phyloP scores from a whole-genome alignment of 2,329 filamentous ascomycete species.

The Hypomyces perniciosus region DNA sequence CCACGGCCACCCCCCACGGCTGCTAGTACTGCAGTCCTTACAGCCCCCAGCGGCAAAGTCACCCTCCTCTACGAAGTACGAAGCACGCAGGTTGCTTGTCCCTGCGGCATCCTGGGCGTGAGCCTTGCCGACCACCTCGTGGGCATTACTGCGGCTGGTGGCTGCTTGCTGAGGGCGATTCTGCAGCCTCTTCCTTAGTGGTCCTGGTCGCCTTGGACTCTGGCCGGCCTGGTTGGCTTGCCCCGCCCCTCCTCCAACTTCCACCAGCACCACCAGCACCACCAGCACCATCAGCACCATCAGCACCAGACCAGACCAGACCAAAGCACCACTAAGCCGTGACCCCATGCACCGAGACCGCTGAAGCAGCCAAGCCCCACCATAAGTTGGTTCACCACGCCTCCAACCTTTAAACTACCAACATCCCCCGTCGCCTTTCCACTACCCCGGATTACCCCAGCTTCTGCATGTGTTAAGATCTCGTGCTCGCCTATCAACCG shows the following conservation, averaged over 20 bases:
- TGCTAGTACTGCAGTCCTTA: neutral
- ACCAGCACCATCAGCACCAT: neutral
- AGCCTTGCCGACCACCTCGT: too few relatives aligned
- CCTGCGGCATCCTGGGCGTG: too few relatives aligned
- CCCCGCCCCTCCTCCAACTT: neutral
- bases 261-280: neutral
- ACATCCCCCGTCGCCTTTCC: slow-evolving; percentile 11
- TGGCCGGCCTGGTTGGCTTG: neutral
- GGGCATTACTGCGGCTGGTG: too few relatives aligned
- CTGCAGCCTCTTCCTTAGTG: neutral
- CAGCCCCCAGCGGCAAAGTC: neutral
- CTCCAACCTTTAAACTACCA: slow-evolving; percentile 9
- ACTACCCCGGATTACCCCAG: slow-evolving; percentile 19
- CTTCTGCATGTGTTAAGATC: slow-evolving; percentile 14
- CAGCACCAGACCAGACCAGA: neutral
- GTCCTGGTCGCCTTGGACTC: too few relatives aligned
- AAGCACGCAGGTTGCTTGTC: too few relatives aligned
- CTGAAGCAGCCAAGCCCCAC: slow-evolving; percentile 7
- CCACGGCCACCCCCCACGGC: neutral
- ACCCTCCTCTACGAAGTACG: neutral
- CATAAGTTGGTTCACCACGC: slow-evolving; percentile 11
- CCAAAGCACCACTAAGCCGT: slow-evolving; percentile 2
- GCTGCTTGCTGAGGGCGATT: neutral
- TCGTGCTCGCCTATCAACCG: slow-evolving; percentile 4
- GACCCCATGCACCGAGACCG: slow-evolving; percentile 5